Evolutionary conservation across 2,329 filamentous ascomycete genomes (phyloP), one percentile per base, ranked within the genome.

Genomic region (Aspergillus cejpii): DNA sequence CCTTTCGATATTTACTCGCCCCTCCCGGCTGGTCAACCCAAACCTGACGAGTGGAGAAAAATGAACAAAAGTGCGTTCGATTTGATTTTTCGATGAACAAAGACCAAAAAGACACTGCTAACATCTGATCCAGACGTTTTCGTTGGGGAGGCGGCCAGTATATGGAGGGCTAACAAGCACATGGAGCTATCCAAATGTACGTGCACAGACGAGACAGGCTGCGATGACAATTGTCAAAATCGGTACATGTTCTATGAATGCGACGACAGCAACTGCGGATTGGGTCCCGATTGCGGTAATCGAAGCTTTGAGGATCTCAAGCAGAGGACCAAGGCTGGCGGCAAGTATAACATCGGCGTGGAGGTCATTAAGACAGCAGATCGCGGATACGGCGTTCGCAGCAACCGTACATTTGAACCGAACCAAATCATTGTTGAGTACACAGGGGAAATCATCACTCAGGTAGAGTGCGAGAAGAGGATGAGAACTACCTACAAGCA

Each of bases 391-490:
- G 92, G 92, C 41, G 88, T 98, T 39, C 84, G 92, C 49, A 87
- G 86, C 62, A 95, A 91, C 68, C 82, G 92, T 37, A 84, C 82
- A 49, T 98, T 97, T 64, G 76, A 83, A 45, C 80, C 90, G 1
- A 83, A 91, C 59, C 89, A 97, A 70, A 94, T 98, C 63, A 97
- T 98, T 61, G 91, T 97, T 71, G 92, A 98, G 62, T 98, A 98
- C 62, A 91, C 90, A 0, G 92, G 92, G 31, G 92, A 98, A 68
- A 96, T 98, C 56, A 94, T 98, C 60, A 96, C 89, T 0, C 88
- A 94, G 61, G 83, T 84, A 23, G 92, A 98, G 65, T 95, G 90
- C 61, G 89, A 97, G 63, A 80, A 85, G 37, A 83, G 92, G 44
- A 96, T 97, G 90, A 88, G 86, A 48, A 85, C 91, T 51, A 79